Conservation (phyloP, 257 asterid genomes). For the Ajuga chamaepitys region DNA sequence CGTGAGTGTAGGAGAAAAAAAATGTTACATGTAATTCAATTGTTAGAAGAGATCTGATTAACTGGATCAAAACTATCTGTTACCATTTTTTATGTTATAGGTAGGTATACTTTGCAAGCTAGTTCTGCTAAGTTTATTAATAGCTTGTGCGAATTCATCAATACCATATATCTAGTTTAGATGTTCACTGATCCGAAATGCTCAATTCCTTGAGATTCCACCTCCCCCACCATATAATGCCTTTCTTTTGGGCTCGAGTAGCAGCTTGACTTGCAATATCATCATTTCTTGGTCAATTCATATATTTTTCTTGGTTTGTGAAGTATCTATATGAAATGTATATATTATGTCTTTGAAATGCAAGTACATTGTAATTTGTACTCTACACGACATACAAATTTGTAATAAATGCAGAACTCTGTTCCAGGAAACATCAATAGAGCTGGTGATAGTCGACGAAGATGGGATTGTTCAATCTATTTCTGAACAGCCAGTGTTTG, state of each 20-base stretch:
- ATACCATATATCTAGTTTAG: not conserved
- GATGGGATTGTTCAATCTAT: constrained; percentile 78
- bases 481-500: constrained; percentile 91
- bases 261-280: not conserved
- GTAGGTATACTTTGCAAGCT: not conserved
- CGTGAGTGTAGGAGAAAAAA: not conserved
- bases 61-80: not conserved
- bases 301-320: not conserved
- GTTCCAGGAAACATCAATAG: constrained; percentile 86
- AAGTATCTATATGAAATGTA: too few species aligned
- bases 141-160: not conserved
- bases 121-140: not conserved
- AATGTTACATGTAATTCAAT: not conserved
- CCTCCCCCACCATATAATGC: not conserved
- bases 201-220: constrained; percentile 4
- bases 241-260: not conserved
- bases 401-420: constrained; percentile 11
- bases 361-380: not conserved
- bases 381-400: not conserved
- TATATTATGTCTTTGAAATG: not conserved
- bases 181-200: not conserved
- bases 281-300: not conserved
- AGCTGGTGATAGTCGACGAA: constrained; percentile 69
- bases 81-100: not conserved
- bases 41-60: not conserved